These are phyloP conservation scores for Canna indica DNA, from an alignment of 176 grass and related monocot genomes.

Conservation along the genomic window DNA sequence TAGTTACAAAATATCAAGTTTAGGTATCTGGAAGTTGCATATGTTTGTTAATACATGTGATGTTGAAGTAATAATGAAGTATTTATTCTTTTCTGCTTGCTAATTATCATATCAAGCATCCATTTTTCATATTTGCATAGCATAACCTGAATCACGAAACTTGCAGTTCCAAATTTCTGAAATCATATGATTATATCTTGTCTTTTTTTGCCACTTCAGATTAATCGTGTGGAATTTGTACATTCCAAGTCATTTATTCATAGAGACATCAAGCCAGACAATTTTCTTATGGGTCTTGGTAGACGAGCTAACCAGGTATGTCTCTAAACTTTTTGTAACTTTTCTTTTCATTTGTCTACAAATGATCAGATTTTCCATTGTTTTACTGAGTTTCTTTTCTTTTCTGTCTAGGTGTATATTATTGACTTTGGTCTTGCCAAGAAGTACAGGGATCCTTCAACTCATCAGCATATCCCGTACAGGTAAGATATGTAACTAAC, in stretches of 20 bases:
- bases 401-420: slow-evolving; percentile 56
- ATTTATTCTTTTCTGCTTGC: no score
- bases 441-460: slow-evolving; percentile 82
- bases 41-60: no score
- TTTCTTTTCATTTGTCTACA: slow-evolving; percentile 22
- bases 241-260: slow-evolving; percentile 93
- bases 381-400: not conserved
- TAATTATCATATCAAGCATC: not conserved
- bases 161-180: not conserved
- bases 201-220: slow-evolving; percentile 36
- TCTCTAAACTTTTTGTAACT: slow-evolving; percentile 11
- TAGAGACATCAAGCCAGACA: slow-evolving; percentile 95
- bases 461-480: slow-evolving; percentile 90
- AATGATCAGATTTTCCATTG: slow-evolving; percentile 10
- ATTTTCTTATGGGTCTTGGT: slow-evolving; percentile 97
- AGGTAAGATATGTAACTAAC: slow-evolving; percentile 30
- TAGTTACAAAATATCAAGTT: no score
- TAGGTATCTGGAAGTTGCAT: no score
- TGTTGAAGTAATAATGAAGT: no score
- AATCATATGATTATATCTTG: not conserved
- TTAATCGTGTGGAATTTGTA: slow-evolving; percentile 89
- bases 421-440: slow-evolving; percentile 99
- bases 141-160: no score
- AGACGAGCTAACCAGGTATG: slow-evolving; percentile 82
- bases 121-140: slow-evolving; percentile 7